Evolutionary conservation across 768 basidiomycete species (phyloP).

Genomic region (Leccinum subtestaceum): DNA sequence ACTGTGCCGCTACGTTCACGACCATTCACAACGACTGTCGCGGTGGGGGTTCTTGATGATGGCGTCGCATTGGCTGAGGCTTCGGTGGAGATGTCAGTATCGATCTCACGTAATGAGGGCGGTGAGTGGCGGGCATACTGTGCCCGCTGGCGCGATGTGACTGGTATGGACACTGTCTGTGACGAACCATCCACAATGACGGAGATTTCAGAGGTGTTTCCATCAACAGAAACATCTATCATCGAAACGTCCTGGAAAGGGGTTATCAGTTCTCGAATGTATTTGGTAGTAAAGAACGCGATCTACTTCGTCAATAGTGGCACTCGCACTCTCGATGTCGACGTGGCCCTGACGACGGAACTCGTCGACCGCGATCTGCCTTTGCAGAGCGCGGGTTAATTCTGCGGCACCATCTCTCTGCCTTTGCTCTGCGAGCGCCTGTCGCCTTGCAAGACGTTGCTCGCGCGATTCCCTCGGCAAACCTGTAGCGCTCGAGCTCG

Average conservation of each 20-base stretch:
- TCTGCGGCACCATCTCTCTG: slow-evolving; percentile 55
- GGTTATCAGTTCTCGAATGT: slow-evolving; percentile 8
- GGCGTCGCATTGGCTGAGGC: slow-evolving; percentile 61
- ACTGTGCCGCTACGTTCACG: slow-evolving; percentile 77
- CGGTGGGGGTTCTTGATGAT: slow-evolving; percentile 57
- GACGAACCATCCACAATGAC: slow-evolving; percentile 22
- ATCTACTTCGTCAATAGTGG: slow-evolving; percentile 26
- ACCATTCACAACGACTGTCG: slow-evolving; percentile 52
- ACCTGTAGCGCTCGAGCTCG: slow-evolving; percentile 73
- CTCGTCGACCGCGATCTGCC: slow-evolving; percentile 42
- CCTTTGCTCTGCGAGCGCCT: slow-evolving; percentile 52
- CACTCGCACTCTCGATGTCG: slow-evolving; percentile 4
- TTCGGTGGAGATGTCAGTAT: slow-evolving; percentile 62
- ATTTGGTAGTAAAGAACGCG: neutral
- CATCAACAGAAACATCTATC: slow-evolving; percentile 25
- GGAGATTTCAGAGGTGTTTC: slow-evolving; percentile 19
- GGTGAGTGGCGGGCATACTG: slow-evolving; percentile 22
- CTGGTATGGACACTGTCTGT: slow-evolving; percentile 14
- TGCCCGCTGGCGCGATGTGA: slow-evolving; percentile 21
- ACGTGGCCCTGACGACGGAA: slow-evolving; percentile 19
- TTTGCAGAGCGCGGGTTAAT: slow-evolving; percentile 54
- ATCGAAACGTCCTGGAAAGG: slow-evolving; percentile 34
- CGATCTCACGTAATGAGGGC: slow-evolving; percentile 40
- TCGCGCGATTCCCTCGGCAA: slow-evolving; percentile 73
- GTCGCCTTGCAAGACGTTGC: slow-evolving; percentile 61